Percentiles rank a stretch among this genome's conserved stretches.
These are phyloP conservation scores for Flaveria brownii DNA, from an alignment of 129 eudicot species.

Conservation along the genomic window DNA sequence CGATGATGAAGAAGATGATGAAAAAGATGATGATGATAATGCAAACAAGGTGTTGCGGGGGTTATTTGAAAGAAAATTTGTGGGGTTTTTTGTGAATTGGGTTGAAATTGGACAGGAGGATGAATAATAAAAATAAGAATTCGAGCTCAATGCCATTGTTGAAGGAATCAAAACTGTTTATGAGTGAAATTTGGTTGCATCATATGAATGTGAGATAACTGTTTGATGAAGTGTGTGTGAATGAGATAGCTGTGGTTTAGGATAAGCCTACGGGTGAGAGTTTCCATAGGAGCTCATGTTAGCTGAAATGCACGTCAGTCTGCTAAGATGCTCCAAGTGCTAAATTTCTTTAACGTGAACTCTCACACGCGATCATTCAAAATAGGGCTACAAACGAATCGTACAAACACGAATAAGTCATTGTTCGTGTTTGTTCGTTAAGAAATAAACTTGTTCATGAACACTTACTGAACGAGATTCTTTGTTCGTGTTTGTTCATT, in stretches of 20 bases:
- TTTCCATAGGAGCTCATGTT: background rate
- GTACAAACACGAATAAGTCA: too few species aligned
- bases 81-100: conserved; percentile 37
- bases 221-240: conserved; percentile 2
- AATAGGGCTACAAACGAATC: too few species aligned
- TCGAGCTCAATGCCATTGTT: conserved; percentile 44
- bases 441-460: too few species aligned
- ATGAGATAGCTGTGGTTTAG: conserved; percentile 31
- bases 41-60: conserved; percentile 30
- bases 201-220: conserved; percentile 22
- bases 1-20: background rate
- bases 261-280: conserved; percentile 26
- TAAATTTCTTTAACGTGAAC: background rate
- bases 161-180: background rate
- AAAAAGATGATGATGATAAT: conserved; percentile 8
- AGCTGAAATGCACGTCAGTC: background rate
- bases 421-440: too few species aligned
- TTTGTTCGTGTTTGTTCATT: too few species aligned
- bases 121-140: conserved; percentile 25
- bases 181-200: conserved; percentile 15
- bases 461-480: too few species aligned
- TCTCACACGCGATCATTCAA: too few species aligned
- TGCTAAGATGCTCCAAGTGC: conserved; percentile 12
- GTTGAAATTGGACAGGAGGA: conserved; percentile 38
- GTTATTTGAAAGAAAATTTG: background rate